phyloP scores from a whole-genome alignment of 2,329 filamentous ascomycete genomes.

The Colletotrichum noveboracense region DNA sequence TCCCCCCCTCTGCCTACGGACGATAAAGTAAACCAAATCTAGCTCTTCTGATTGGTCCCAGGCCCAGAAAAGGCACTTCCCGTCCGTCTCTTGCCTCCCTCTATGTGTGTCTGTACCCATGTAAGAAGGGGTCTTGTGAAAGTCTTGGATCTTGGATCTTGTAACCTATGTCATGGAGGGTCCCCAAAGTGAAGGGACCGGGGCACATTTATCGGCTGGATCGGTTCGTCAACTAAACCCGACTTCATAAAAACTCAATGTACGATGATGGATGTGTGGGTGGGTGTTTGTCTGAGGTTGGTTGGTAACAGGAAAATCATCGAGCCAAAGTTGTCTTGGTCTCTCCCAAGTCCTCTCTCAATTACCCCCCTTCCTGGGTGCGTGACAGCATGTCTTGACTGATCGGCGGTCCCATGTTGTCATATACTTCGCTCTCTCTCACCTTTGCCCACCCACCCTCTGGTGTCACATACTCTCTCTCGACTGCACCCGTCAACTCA shows the following conservation, averaged over 20 bases:
- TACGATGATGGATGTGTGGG: neutral
- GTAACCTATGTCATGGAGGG: neutral
- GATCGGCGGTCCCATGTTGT: neutral
- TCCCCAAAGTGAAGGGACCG: neutral
- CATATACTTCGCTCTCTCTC: neutral
- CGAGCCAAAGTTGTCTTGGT: neutral
- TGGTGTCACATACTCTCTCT: neutral
- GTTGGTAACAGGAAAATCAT: neutral
- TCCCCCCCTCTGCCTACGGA: neutral
- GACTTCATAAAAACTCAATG: neutral
- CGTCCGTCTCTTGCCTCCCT: neutral
- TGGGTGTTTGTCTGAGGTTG: slow-evolving; percentile 9
- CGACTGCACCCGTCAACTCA: neutral
- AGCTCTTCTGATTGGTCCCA: neutral
- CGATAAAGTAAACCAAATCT: neutral
- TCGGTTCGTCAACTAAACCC: neutral
- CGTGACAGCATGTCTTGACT: neutral
- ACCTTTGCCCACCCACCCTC: neutral
- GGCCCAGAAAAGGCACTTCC: neutral
- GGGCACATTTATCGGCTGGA: neutral
- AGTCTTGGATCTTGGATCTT: neutral
- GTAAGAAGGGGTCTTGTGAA: neutral
- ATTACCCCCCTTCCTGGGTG: neutral
- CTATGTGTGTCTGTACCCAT: neutral
- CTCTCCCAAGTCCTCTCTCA: neutral